Conservation (phyloP, 495 filamentous ascomycete species). For the Aspergillus saccharolyticus region DNA sequence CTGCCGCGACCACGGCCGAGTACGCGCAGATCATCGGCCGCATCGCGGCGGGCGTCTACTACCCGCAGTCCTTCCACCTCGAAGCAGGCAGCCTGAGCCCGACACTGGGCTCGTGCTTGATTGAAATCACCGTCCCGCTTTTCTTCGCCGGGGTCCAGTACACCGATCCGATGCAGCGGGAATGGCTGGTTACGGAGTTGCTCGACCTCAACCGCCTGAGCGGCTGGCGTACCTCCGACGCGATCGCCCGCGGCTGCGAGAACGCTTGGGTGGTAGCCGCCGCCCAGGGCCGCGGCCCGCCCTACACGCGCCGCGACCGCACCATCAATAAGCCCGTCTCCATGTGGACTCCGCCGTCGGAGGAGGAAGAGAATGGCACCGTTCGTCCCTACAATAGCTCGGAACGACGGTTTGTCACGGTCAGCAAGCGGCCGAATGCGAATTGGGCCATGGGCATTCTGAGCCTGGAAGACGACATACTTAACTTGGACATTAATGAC, state of each 20-base stretch:
- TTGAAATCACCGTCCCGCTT: conserved; percentile 70
- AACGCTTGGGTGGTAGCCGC: conserved; percentile 71
- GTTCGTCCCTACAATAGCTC: conserved; percentile 30
- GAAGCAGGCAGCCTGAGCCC: conserved; percentile 62
- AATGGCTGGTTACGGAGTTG: conserved; percentile 69
- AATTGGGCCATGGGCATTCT: conserved; percentile 58
- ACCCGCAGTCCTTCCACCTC: conserved; percentile 55
- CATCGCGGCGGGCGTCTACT: conserved; percentile 70
- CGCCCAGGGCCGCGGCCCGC: conserved; percentile 66
- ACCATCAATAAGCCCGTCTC: background rate
- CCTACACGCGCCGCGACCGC: conserved; percentile 43
- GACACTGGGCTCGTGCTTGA: conserved; percentile 71
- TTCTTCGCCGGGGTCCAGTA: conserved; percentile 89
- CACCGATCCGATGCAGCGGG: conserved; percentile 62
- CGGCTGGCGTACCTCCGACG: conserved; percentile 76
- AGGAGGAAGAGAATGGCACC: background rate
- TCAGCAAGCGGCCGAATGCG: conserved; percentile 35
- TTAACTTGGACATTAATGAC: conserved; percentile 34
- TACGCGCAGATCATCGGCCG: conserved; percentile 73
- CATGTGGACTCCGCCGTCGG: conserved; percentile 17
- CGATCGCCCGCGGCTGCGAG: conserved; percentile 81
- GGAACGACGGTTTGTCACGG: conserved; percentile 44
- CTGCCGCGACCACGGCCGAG: conserved; percentile 59
- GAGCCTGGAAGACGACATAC: conserved; percentile 53
- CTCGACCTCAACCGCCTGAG: conserved; percentile 72